phyloP scores from a whole-genome alignment of 1,284 basidiomycete genomes.

The Leccinum proliferum region DNA sequence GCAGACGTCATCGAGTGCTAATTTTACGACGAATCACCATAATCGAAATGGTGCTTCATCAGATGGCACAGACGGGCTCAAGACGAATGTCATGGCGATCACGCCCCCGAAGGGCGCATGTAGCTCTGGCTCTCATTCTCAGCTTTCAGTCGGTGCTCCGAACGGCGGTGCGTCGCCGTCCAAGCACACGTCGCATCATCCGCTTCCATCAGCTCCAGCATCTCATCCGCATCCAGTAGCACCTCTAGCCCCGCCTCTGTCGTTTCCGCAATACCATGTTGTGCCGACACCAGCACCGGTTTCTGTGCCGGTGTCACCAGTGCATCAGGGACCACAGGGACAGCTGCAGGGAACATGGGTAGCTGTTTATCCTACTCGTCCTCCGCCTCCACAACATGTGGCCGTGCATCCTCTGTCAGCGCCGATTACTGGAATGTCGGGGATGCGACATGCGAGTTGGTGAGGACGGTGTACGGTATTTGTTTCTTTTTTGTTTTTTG shows the following conservation, averaged over 20 bases:
- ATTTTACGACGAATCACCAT: neutral
- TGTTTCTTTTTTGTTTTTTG: neutral
- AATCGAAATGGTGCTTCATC: neutral
- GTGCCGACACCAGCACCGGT: neutral
- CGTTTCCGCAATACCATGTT: constrained; percentile 20
- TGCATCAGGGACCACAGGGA: constrained; percentile 11
- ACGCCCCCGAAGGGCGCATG: constrained; percentile 4
- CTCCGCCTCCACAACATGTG: constrained; percentile 6
- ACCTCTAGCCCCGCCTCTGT: constrained; percentile 8
- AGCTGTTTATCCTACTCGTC: constrained; percentile 19
- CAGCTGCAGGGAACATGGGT: constrained; percentile 18
- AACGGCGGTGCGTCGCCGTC: constrained; percentile 8
- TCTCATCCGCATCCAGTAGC: constrained; percentile 5
- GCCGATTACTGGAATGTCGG: constrained; percentile 19
- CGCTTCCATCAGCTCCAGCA: constrained; percentile 13
- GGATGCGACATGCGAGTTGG: constrained; percentile 26
- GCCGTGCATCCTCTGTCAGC: constrained; percentile 17
- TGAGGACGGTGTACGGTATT: constrained; percentile 5
- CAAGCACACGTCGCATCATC: constrained; percentile 1
- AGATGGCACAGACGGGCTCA: constrained; percentile 3
- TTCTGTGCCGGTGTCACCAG: constrained; percentile 1
- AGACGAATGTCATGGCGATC: constrained; percentile 3
- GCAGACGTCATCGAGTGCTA: neutral
- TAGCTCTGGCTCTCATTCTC: neutral
- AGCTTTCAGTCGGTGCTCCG: neutral